A percentile compares a stretch with the other conserved stretches of the same genome.
Conservation (phyloP, 1,284 basidiomycete species). For the Puccinia horiana region DNA sequence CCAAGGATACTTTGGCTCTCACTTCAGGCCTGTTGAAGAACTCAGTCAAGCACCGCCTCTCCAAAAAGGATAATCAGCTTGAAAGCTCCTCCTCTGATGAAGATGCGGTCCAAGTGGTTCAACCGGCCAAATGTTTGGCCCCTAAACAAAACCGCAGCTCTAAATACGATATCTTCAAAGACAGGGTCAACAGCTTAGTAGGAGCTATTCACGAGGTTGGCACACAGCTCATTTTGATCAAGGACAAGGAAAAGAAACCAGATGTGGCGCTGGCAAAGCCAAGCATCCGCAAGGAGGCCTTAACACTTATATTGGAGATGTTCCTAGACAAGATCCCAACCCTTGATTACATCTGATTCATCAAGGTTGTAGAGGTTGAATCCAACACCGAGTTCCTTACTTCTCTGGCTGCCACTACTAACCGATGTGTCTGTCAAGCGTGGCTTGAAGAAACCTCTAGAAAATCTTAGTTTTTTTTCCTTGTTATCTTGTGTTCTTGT, state of each 20-base stretch:
- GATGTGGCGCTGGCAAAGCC: neutral
- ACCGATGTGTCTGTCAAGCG: neutral
- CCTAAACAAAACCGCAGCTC: too few species aligned
- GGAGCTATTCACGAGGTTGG: too few species aligned
- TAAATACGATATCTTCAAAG: too few species aligned
- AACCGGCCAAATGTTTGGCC: too few species aligned
- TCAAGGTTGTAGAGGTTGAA: neutral
- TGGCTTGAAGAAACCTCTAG: neutral
- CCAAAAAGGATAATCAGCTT: neutral
- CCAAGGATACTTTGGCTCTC: too few species aligned
- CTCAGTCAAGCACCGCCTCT: neutral
- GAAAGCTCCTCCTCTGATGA: neutral
- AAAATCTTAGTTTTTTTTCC: too few species aligned
- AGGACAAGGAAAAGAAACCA: neutral
- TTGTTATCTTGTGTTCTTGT: too few species aligned
- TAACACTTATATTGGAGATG: neutral
- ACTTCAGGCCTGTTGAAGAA: neutral
- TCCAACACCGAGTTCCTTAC: neutral
- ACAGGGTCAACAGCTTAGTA: too few species aligned
- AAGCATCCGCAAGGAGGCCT: neutral
- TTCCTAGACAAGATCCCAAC: neutral
- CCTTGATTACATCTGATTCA: neutral
- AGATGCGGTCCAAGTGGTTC: neutral
- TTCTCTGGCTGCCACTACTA: neutral
- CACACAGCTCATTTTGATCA: too few species aligned